phyloP scores from a whole-genome alignment of 2,329 filamentous ascomycete species.

The Pseudopithomyces chartarum region DNA sequence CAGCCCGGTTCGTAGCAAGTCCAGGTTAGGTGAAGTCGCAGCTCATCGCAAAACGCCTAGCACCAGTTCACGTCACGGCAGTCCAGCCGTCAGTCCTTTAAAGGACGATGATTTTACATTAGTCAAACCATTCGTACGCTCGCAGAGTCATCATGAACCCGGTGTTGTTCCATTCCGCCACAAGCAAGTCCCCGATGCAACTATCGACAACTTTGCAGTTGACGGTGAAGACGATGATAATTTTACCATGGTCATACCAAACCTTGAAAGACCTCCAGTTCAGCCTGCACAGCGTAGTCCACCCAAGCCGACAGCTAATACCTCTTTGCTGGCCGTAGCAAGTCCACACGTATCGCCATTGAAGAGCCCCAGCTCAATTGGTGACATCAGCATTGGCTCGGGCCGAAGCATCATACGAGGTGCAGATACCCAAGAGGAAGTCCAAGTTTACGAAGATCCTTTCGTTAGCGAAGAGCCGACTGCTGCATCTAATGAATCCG shows the following conservation, averaged over 20 bases:
- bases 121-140: constrained; percentile 51
- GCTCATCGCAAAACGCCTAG: constrained; percentile 38
- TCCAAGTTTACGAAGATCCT: constrained; percentile 61
- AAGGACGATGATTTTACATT: constrained; percentile 55
- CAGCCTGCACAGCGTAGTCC: constrained; percentile 39
- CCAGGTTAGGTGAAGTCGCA: constrained; percentile 34
- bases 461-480: constrained; percentile 47
- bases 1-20: constrained; percentile 45
- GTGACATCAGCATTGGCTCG: constrained; percentile 25
- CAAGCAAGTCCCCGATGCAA: constrained; percentile 45
- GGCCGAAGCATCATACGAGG: constrained; percentile 39
- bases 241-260: constrained; percentile 59
- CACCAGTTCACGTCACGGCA: constrained; percentile 33
- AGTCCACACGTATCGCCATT: constrained; percentile 33
- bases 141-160: constrained; percentile 36
- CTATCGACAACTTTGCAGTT: constrained; percentile 45
- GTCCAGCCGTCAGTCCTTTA: constrained; percentile 39
- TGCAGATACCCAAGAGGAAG: constrained; percentile 46
- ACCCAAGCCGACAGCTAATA: constrained; percentile 32
- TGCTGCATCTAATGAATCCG: constrained; percentile 33
- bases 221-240: constrained; percentile 52
- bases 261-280: constrained; percentile 32
- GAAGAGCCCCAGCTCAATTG: constrained; percentile 38
- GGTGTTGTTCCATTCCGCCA: constrained; percentile 39
- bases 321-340: constrained; percentile 30